Evolutionary conservation across 2,329 filamentous ascomycete genomes (phyloP), one percentile per base, ranked within the genome.

Genomic region (Pseudocercospora crystallina): DNA sequence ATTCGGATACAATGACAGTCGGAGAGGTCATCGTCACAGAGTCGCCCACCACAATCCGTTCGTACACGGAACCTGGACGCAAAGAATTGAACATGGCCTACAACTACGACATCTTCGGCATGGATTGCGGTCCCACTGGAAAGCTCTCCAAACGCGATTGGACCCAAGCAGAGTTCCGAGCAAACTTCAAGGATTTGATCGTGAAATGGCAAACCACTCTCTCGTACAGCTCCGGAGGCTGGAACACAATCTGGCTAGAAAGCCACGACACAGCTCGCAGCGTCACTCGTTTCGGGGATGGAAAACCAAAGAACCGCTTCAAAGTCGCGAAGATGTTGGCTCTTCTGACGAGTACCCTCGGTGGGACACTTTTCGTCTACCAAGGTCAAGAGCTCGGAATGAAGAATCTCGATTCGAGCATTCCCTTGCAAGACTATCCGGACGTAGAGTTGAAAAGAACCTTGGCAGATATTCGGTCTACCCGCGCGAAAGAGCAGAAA

Each of bases 61-160:
- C 71, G 5, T 74, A 73, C 5, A 82, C 86, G 1, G 74, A 74
- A 3, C 75, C 73, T 31, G 38, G 53, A 5, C 74, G 80, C 9
- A 74, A 76, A 33, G 83, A 87, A 62, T 67, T 87, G 43, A 83
- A 80, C 64, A 87, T 87, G 82, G 83, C 86, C 39, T 87, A 88
- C 68, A 80, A 86, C 59, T 87, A 87, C 63, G 84, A 87, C 47
- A 71, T 81, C 12, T 73, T 80, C 56, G 68, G 52, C 29, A 51
- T 81, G 17, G 78, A 81, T 30, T 48, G 49, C 48, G 68, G 80
- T n/a, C 75, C 79, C 5, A 47, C 45, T 1, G 66, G 50, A 29
- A 62, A 45, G 63, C 77, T 55, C 78, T 79, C 56, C 76, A 68
- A 84, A 33, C 75, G 70, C 70, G 40, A 73, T 81, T 10, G 72